Conservation (phyloP, 1,284 basidiomycete genomes). For the Ceratobasidium papillatum region DNA sequence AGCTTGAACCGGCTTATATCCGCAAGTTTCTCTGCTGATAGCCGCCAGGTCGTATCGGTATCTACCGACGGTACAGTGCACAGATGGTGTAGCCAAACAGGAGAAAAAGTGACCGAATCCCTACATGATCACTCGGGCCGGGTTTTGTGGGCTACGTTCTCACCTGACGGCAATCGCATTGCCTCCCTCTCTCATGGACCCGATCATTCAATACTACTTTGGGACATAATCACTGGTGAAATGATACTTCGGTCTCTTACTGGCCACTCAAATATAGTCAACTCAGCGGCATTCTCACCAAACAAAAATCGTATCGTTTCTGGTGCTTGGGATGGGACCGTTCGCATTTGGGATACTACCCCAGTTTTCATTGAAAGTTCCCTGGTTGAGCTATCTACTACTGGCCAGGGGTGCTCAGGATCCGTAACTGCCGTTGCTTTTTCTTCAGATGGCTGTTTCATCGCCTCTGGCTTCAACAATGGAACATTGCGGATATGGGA, state of each 20-base stretch:
- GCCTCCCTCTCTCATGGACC: neutral
- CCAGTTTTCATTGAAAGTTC: neutral
- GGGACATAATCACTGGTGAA: neutral
- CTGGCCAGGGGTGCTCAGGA: neutral
- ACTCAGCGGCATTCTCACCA: neutral
- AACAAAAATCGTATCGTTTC: neutral
- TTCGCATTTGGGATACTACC: constrained; percentile 35
- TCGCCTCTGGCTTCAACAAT: constrained; percentile 15
- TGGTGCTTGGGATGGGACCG: neutral
- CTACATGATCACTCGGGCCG: neutral
- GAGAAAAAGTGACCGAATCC: constrained; percentile 9
- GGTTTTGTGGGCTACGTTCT: constrained; percentile 19
- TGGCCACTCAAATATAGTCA: neutral
- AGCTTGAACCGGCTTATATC: constrained; percentile 47
- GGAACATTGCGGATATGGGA: constrained; percentile 37
- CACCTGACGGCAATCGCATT: constrained; percentile 2
- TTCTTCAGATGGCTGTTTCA: neutral
- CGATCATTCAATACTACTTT: neutral
- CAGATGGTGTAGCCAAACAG: constrained; percentile 11
- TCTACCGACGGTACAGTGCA: constrained; percentile 11
- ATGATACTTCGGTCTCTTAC: neutral
- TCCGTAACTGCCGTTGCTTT: constrained; percentile 1
- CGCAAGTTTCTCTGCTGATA: constrained; percentile 55
- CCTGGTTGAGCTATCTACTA: too few species aligned
- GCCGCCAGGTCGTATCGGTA: constrained; percentile 44